A percentile compares a stretch with the other conserved stretches of the same genome.
phyloP scores from a whole-genome alignment of 2,329 filamentous ascomycete species.

The Sclerotinia sclerotiorum region DNA sequence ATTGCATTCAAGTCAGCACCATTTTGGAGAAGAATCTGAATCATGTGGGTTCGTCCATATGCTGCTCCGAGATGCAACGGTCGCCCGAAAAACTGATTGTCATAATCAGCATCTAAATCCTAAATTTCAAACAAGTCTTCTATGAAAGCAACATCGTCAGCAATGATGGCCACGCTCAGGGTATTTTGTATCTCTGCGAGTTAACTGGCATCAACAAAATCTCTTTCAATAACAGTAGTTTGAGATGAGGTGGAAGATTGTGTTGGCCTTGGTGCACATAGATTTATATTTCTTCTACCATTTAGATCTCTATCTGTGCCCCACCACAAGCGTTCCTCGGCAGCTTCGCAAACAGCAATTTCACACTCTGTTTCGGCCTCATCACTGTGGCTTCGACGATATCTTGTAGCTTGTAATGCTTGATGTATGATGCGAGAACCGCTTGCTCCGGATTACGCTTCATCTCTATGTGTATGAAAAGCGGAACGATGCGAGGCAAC shows the following conservation, averaged over 20 bases:
- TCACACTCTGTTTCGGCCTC: not conserved
- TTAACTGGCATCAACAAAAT: too few species aligned
- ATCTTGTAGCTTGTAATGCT: not conserved
- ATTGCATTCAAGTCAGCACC: not conserved
- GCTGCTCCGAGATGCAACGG: slow-evolving; percentile 7
- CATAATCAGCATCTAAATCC: not conserved
- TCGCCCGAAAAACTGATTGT: not conserved
- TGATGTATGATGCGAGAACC: not conserved
- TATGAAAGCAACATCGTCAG: not conserved
- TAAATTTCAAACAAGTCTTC: not conserved
- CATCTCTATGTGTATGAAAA: slow-evolving; percentile 3
- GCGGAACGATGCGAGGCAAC: not conserved
- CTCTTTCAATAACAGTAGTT: too few species aligned
- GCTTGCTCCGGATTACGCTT: not conserved
- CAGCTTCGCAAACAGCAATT: slow-evolving; percentile 3
- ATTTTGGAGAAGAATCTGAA: not conserved
- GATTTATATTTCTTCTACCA: not conserved
- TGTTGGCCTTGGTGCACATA: not conserved
- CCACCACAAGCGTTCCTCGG: slow-evolving; percentile 1
- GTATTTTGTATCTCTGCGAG: not conserved
- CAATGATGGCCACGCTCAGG: slow-evolving; percentile 4
- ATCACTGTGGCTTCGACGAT: not conserved
- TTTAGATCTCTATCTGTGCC: not conserved
- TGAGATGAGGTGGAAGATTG: too few species aligned
- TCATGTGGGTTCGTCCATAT: not conserved